Percentiles rank a stretch among this genome's conserved stretches.
Evolutionary conservation across 73 alveolate species (phyloP).

Genomic region (Stentor roeselii): DNA sequence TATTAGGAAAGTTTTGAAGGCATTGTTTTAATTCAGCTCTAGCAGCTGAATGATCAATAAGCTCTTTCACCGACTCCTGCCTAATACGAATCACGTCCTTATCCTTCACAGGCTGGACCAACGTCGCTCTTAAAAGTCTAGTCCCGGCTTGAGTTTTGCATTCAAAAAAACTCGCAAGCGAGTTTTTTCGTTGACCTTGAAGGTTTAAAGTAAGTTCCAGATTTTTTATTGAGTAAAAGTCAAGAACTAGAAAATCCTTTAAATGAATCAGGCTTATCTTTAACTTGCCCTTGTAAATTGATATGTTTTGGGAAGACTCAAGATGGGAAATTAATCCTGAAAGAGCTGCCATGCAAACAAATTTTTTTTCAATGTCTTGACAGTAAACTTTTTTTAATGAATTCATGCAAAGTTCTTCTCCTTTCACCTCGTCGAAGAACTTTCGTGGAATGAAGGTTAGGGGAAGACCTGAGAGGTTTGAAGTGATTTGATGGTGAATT

Average conservation of each 20-base stretch:
- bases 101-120: slow-evolving; percentile 24
- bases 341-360: slow-evolving; percentile 34
- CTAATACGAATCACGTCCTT: not conserved
- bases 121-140: slow-evolving; percentile 22
- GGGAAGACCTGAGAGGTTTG: not conserved
- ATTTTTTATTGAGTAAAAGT: not conserved
- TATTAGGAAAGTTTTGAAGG: not conserved
- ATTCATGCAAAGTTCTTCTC: not conserved
- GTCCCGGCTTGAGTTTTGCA: slow-evolving; percentile 27
- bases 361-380: slow-evolving; percentile 16
- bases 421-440: slow-evolving; percentile 22
- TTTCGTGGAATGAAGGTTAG: slow-evolving; percentile 9
- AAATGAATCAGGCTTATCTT: slow-evolving; percentile 10
- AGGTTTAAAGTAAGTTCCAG: not conserved
- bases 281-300: not conserved
- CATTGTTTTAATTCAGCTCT: slow-evolving; percentile 11
- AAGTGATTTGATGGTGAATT: not conserved
- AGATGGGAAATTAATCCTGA: slow-evolving; percentile 25
- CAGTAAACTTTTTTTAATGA: not conserved
- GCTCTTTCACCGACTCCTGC: slow-evolving; percentile 19
- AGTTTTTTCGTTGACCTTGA: slow-evolving; percentile 10
- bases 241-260: not conserved
- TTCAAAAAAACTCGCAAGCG: slow-evolving; percentile 21
- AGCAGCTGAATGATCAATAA: not conserved
- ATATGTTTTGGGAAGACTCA: slow-evolving; percentile 13